Evolutionary conservation across 805 yeast genomes (phyloP).

Genomic region (Ogataea ganodermae): DNA sequence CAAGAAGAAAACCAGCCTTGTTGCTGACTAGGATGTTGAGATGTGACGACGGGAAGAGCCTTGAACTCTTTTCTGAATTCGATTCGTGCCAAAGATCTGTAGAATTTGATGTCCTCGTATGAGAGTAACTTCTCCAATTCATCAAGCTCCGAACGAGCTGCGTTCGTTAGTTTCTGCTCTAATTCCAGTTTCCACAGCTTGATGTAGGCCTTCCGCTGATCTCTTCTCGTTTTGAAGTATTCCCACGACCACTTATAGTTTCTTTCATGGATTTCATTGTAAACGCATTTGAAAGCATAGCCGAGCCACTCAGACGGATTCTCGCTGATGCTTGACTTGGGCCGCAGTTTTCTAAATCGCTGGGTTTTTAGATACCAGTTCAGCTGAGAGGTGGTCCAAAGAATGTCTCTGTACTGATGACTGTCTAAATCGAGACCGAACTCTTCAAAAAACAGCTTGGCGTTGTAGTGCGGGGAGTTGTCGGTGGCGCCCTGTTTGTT

Average conservation of each 20-base stretch:
- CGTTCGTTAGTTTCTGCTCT: slow-evolving; percentile 34
- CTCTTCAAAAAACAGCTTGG: slow-evolving; percentile 82
- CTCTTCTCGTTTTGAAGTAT: slow-evolving; percentile 66
- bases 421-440: slow-evolving; percentile 86
- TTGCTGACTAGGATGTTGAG: slow-evolving; percentile 9
- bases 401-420: slow-evolving; percentile 76
- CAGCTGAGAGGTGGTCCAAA: slow-evolving; percentile 79
- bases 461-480: slow-evolving; percentile 63
- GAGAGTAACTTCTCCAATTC: slow-evolving; percentile 59
- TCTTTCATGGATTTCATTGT: slow-evolving; percentile 77
- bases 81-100: slow-evolving; percentile 74
- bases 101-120: slow-evolving; percentile 82
- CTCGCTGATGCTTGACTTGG: slow-evolving; percentile 53
- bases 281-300: slow-evolving; percentile 76
- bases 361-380: slow-evolving; percentile 77
- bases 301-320: slow-evolving; percentile 80
- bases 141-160: slow-evolving; percentile 43
- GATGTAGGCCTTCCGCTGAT: slow-evolving; percentile 69
- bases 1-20: slow-evolving; percentile 72
- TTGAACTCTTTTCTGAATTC: slow-evolving; percentile 58
- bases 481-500: slow-evolving; percentile 79
- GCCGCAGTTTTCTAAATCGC: slow-evolving; percentile 72
- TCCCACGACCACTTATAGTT: slow-evolving; percentile 90
- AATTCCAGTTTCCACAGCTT: slow-evolving; percentile 64
- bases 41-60: slow-evolving; percentile 18